Evolutionary conservation across 2,329 filamentous ascomycete species (phyloP).

Genomic region (Aspergillus brasiliensis): DNA sequence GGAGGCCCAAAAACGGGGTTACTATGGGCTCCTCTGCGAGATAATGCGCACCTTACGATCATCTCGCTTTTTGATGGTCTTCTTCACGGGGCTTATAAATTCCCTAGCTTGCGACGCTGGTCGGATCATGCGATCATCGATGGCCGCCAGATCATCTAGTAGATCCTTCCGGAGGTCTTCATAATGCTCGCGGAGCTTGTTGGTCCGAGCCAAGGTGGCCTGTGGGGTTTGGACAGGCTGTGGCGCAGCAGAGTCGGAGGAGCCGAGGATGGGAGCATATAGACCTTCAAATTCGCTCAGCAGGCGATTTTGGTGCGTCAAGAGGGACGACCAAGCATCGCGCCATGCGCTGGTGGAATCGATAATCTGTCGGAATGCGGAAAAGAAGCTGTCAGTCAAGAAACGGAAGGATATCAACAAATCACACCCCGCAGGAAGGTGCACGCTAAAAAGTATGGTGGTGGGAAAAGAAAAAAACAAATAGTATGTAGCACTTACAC

Average conservation of each 20-base stretch:
- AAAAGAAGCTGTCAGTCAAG: slow-evolving; percentile 10
- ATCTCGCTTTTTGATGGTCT: slow-evolving; percentile 82
- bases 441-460: neutral
- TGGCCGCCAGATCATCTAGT: slow-evolving; percentile 67
- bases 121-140: slow-evolving; percentile 69
- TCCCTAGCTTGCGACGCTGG: slow-evolving; percentile 71
- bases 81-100: slow-evolving; percentile 70
- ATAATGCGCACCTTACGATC: slow-evolving; percentile 63
- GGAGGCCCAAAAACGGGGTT: neutral
- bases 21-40: neutral
- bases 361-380: slow-evolving; percentile 60
- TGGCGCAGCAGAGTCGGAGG: slow-evolving; percentile 59
- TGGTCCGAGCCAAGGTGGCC: slow-evolving; percentile 64
- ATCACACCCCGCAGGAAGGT: neutral
- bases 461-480: neutral
- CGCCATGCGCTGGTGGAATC: slow-evolving; percentile 75
- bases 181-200: slow-evolving; percentile 67
- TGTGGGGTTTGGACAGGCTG: slow-evolving; percentile 64
- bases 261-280: slow-evolving; percentile 74
- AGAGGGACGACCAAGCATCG: slow-evolving; percentile 74
- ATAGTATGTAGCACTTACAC: slow-evolving; percentile 53
- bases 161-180: slow-evolving; percentile 71
- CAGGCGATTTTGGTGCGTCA: slow-evolving; percentile 68
- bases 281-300: slow-evolving; percentile 69
- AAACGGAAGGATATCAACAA: neutral